A percentile compares a stretch with the other conserved stretches of the same genome.
phyloP scores from a whole-genome alignment of 352 stramenopile genomes.

The Pythium grandisporangium region DNA sequence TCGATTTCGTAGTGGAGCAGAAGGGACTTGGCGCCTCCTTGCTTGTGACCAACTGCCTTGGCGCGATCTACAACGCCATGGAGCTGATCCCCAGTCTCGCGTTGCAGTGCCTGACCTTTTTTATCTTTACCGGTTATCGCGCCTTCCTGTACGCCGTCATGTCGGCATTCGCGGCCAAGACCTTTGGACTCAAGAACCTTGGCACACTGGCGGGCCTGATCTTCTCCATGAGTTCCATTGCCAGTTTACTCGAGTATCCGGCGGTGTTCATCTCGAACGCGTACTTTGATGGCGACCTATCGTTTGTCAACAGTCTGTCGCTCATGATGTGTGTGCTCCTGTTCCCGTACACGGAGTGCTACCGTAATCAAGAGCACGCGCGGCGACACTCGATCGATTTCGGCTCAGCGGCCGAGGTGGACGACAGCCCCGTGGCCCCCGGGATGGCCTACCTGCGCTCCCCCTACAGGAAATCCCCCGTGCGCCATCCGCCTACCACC shows the following conservation, averaged over 20 bases:
- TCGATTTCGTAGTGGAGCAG: slow-evolving; percentile 64
- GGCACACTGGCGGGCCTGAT: slow-evolving; percentile 65
- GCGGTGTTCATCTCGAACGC: slow-evolving; percentile 48
- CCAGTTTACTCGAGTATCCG: slow-evolving; percentile 60
- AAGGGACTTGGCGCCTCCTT: slow-evolving; percentile 42
- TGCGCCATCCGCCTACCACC: too few species aligned
- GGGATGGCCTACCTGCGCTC: slow-evolving; percentile 51
- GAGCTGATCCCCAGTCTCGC: slow-evolving; percentile 42
- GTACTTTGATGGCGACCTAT: slow-evolving; percentile 40
- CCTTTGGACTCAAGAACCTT: slow-evolving; percentile 67
- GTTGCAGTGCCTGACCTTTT: slow-evolving; percentile 50
- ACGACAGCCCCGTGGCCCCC: slow-evolving; percentile 21
- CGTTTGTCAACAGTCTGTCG: slow-evolving; percentile 27
- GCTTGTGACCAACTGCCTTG: slow-evolving; percentile 49
- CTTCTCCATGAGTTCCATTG: slow-evolving; percentile 56
- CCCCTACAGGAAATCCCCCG: too few species aligned
- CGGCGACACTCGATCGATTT: slow-evolving; percentile 21
- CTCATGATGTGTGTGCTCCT: slow-evolving; percentile 31
- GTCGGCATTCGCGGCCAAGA: slow-evolving; percentile 71
- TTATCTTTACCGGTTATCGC: slow-evolving; percentile 63
- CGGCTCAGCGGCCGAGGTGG: slow-evolving; percentile 7
- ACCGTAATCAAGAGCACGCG: slow-evolving; percentile 28
- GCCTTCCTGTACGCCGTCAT: slow-evolving; percentile 75
- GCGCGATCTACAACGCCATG: slow-evolving; percentile 50
- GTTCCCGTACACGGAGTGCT: slow-evolving; percentile 41